Base-by-base conservation (phyloP, 2,329 filamentous ascomycete genomes). In the Emergomyces africanus region DNA sequence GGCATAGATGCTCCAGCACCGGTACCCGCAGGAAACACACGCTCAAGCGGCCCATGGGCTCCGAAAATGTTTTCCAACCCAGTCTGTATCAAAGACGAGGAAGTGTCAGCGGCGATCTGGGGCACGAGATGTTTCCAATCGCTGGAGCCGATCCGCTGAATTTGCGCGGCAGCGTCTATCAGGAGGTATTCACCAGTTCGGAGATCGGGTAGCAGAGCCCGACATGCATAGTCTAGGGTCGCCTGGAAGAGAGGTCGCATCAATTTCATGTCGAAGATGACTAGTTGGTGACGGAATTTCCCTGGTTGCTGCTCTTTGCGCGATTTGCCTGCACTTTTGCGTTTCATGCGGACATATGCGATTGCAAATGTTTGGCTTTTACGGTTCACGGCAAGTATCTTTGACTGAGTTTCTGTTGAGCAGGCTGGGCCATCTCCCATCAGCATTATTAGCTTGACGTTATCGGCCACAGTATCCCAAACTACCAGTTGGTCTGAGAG, bases 381-480 rank as follows among this genome's bases (percentile, higher is more conserved):
- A 20, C 75, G 71, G 67, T 95, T 88, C 56, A 88, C 81, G n/a
- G 89, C 86, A 10, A 96, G 77, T 51, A 69, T 63, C 30, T 71
- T 68, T 44, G 61, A 63, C 35, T 5, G 28, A 35, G 54, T 57
- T 10, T 58, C 54, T 28, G 58, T 51, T 33, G 60, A 46, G 2
- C 50, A 61, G 60, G 23, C 49, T 54, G 46, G 33, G 60, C 57
- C 37, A 62, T 60, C 56, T 58, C 73, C 77, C 15, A 90, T 74
- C 30, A 80, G 75, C 56, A 87, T 78, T 54, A 83, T 83, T 67
- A 87, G 90, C 41, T 83, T 81, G 53, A 91, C 78, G 65, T 86
- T 81, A 66, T 95, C 88, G 56, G 84, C 79, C 8, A 97, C 88
- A 12, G 95, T 81, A 70, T 99, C 88, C 78, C 90, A 96, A 41